Evolutionary conservation across 805 yeast species (phyloP).

Genomic region (Citeromyces matritensis): DNA sequence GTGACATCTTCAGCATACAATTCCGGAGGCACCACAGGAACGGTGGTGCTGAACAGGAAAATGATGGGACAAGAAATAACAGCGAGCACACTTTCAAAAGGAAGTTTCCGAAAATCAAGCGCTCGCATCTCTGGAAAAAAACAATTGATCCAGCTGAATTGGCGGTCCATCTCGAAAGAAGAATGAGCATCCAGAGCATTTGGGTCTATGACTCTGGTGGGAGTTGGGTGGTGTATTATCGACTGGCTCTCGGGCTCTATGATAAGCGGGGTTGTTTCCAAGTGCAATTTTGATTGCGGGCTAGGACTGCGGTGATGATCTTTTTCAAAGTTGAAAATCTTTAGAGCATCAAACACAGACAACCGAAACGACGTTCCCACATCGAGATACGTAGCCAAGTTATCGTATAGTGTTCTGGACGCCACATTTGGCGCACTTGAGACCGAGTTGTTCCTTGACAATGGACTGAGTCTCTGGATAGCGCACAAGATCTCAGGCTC

Average conservation of each 20-base stretch:
- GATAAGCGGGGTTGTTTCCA: background rate
- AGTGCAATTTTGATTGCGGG: background rate
- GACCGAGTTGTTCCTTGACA: too few relatives aligned
- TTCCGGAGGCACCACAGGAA: conserved; percentile 11
- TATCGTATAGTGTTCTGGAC: too few relatives aligned
- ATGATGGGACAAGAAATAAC: conserved; percentile 11
- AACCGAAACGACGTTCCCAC: too few relatives aligned
- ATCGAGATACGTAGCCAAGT: too few relatives aligned
- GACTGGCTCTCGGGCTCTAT: background rate
- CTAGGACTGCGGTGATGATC: background rate
- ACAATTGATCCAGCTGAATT: background rate
- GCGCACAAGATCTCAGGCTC: too few relatives aligned
- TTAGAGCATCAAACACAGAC: conserved; percentile 16
- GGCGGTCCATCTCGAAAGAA: background rate
- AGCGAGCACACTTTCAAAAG: conserved; percentile 10
- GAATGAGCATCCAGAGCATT: background rate
- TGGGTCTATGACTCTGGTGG: background rate
- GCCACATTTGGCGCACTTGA: too few relatives aligned
- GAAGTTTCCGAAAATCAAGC: conserved; percentile 3
- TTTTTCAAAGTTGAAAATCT: conserved; percentile 2
- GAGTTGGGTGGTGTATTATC: background rate
- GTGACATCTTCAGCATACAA: conserved; percentile 6
- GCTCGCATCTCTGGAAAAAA: conserved; percentile 1
- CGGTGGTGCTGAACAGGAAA: conserved; percentile 8
- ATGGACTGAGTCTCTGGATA: too few relatives aligned